Conservation (phyloP, 2,329 filamentous ascomycete genomes). For the Atkinsonella hypoxylon region DNA sequence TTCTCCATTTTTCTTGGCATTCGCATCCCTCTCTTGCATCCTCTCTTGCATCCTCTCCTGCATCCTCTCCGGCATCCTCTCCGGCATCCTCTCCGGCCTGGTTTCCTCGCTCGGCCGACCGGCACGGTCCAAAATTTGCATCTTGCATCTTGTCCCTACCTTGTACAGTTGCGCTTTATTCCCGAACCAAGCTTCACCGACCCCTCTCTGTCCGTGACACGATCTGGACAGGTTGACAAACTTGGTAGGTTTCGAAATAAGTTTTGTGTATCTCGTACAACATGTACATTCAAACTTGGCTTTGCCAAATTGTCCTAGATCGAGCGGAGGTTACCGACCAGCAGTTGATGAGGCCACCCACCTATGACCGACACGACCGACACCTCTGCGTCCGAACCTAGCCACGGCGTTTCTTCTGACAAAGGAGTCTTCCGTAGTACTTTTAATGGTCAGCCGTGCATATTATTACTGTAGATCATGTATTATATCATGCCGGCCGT, state of each 20-base stretch:
- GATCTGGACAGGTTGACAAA: background rate
- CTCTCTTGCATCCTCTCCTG: too few relatives aligned
- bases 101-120: constrained; percentile 7
- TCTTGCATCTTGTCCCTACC: background rate
- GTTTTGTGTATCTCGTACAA: background rate
- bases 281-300: background rate
- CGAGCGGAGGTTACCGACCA: background rate
- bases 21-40: too few relatives aligned
- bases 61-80: too few relatives aligned
- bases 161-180: constrained; percentile 2
- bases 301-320: background rate
- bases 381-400: background rate
- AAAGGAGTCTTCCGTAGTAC: background rate
- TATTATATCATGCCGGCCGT: too few relatives aligned
- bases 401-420: background rate
- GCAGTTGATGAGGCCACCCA: too few relatives aligned
- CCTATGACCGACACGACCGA: background rate
- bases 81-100: background rate
- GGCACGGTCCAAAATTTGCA: constrained; percentile 5
- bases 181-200: constrained; percentile 2
- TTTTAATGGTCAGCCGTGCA: background rate
- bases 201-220: background rate
- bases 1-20: background rate
- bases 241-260: background rate
- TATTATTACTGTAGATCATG: background rate